Base-by-base conservation (phyloP, 176 grass and related monocot species). In the Phoenix roebelenii region DNA sequence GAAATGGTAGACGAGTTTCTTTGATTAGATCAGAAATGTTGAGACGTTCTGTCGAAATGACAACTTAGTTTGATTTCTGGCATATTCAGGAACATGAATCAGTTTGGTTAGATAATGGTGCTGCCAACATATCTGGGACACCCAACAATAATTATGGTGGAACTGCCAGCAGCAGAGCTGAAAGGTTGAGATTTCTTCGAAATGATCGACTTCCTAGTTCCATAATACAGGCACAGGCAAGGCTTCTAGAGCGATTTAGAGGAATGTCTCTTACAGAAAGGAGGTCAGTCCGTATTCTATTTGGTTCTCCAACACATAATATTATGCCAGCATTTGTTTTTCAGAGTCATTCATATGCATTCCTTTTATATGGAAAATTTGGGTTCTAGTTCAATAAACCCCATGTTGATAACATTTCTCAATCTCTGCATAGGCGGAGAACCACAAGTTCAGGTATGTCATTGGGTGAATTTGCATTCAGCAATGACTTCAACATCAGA, bases 211-310 rank as follows among this genome's bases (percentile, higher is more conserved):
- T 98, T 58, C 94, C 94, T 3, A 82, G 77, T 62, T 75, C 85
- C 0, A 82, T 98, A 23, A 58, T 83, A 56, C 94, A 85, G 66
- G 94, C 94, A 29, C 79, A 80, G 55, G 84, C 81, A 65, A 82
- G 94, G 49, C 83, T 98, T 80, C 68, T 85, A 16, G 88, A 98
- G 77, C 75, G 94, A 67, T 58, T 93, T 4, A 81, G 94, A 83
- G 84, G 88, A 35, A 52, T 89, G 71, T 89, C 88, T 76, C 80
- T 89, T 52, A 23, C 65, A 7, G 67, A 17, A 32, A 60, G 63
- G 54, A 82, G 79, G 79, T 82, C 54, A 20, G 58, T 18, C 4
- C 29, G 22, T 50, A 30, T 32, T 25, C 19, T 23, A 4, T 20
- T 61, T 16, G 35, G 35, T 44, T 44, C 35, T 44, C 35, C 0